Evolutionary conservation across 148 eudicot genomes (phyloP), one percentile per base, ranked within the genome.

Genomic region (Vaccinium darrowii): DNA sequence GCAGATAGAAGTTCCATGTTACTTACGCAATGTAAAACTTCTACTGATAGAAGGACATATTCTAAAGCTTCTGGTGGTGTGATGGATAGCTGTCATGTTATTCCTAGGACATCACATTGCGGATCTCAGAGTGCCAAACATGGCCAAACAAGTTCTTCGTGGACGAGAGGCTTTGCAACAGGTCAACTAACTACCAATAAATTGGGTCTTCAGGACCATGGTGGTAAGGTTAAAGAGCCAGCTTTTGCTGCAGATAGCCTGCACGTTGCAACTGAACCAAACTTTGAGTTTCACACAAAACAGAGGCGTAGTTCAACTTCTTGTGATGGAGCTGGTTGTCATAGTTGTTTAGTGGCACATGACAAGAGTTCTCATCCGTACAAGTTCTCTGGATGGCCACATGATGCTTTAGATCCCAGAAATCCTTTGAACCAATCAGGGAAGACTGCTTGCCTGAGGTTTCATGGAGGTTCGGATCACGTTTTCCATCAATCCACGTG

Each of bases 61-160:
- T 79, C 76, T 33, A 84, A 82, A 84, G 85, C 82, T 83, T 63
- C 81, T 19, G 69, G 67, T 78, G 81, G 82, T 69, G 78, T 39
- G 56, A 58, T 74, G 52, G 86, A 57, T 82, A 81, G 78, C 27
- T 36, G 73, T 84, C 84, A 88, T 83, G 82, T 47, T 86, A 76
- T 65, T 57, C 81, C 88, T 50, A 62, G 79, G 85, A 81, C 78
- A 43, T 85, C 50, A 16, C 89, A 84, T 62, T 81, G 30, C 81
- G 90, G 87, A 83, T 86, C 89, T 85, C 84, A 57, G 76, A 62
- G 76, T 81, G 60, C 73, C 51, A 88, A 83, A 69, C 73, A 85
- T 74, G 82, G 83, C 69, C 71, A 73, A 78, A 76, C 73, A 76
- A 84, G 72, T 83, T 81, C 86, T 80, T 73, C 84, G 58, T 63